Base-by-base conservation (phyloP, 352 stramenopile species). In the Pythium aristosporum region DNA sequence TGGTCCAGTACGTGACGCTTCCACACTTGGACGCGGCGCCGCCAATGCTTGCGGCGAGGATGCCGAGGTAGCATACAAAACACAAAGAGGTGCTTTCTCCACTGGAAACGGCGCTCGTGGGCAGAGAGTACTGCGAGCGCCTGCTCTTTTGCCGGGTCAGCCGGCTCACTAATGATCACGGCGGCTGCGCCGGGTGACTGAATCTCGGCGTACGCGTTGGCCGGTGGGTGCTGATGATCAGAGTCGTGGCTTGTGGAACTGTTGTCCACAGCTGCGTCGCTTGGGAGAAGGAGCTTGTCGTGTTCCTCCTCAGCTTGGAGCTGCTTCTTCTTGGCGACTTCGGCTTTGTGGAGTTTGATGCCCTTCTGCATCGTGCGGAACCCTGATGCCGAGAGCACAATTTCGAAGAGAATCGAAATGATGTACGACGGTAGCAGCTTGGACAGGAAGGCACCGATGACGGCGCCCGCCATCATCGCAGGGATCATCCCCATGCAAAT, bases 401-500 rank as follows among this genome's bases (percentile, higher is more conserved):
- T 36, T 36, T 36, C 75, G 18, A 89, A 77, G 8, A 89, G 65
- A 12, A 85, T 61, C 37, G 78, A 87, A 50, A 87, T 69, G 16
- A 88, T 25, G 63, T 89, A 88, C 13, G 73, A 79, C 34, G 78
- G 80, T 37, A 89, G 63, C 52, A 89, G 58, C 50, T 84, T 89
- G 57, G 75, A 79, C 20, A 88, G 61, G 42, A 88, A 64, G 12
- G 80, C 74, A 2, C 80, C 80, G n/a, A 89, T 57, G 37, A 89
- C 69, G 0, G 79, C 76, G 11, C 78, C 76, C 18, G 73, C 78
- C 42, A 88, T 85, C 50, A 88, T 79, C 25, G 79, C 64, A 43
- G 80, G 80, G 56, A 89, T 85, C 76, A 87, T 89, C 30, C 70
- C 75, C n/a, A 87, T 57, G 10, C 68, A 74, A 12, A 89, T 65